Evolutionary conservation across 352 stramenopile genomes (phyloP), one percentile per base, ranked within the genome.

Genomic region (Blastocystis sp.): DNA sequence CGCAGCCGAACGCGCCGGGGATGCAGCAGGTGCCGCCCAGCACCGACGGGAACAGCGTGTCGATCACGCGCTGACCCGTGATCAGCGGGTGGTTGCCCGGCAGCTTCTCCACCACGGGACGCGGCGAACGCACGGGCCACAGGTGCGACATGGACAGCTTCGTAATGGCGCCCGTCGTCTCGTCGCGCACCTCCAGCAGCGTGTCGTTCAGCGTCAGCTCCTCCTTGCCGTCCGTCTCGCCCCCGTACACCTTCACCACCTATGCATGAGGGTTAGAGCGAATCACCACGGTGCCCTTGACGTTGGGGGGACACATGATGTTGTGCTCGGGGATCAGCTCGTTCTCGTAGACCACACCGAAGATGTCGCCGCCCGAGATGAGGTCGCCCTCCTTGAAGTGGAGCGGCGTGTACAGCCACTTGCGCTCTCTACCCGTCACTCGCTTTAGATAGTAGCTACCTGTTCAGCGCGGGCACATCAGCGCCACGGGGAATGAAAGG

Each of bases 231-330:
- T 98, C 97, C 10, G 95, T 98, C 71, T 93, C 95, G 59, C 91
- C 92, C 60, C 95, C 96, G 92, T 98, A 97, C 77, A 99, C 95
- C 92, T 98, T 98, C 89, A 97, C 96, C 45, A 90, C 76, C 40
- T 71, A 71, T 0, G 40, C 10, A 21, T 71, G 10, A 71, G 17
- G 40, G 19, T 19, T 71, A 71, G 19, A 64, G 19, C 19, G 19
- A 10, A 71, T 71, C 40, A 1, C 34, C n/a, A 99, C 94, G 21
- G 93, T 97, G 74, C 97, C 97, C 90, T 97, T 98, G 14, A 99
- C 94, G 91, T 99, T 98, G 60, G 97, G 97, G 60, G 97, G 97
- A 89, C 96, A 98, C 92, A 99, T 96, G 92, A 99, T 99, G 92
- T 98, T 98, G 93, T 99, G 97, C 69, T 92, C 94, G 90, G 97